Evolutionary conservation across 768 basidiomycete species (phyloP), one percentile per base, ranked within the genome.

Genomic region (Mycena galopus): DNA sequence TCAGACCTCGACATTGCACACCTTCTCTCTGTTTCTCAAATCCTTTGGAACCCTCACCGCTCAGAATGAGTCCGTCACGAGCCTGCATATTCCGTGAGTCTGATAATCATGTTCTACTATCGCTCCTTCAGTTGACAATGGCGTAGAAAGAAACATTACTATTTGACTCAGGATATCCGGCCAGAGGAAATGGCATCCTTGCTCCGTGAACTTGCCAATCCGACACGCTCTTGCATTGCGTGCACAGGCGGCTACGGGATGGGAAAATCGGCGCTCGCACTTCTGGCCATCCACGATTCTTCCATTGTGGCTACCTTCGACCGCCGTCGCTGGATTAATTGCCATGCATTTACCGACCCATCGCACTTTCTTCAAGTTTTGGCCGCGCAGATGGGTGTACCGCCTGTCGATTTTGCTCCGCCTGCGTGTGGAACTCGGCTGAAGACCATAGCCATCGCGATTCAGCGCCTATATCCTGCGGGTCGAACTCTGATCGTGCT

Each of bases 231-330:
- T 3, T 64, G 63, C 63, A 51, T 64, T 21, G 63, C 63, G 17
- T 64, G 63, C 19, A 64, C n/a, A 64, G 63, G 63, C 25, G 63
- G 63, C 63, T 64, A 64, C 50, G 63, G 63, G 33, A 64, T 64
- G 63, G 63, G 63, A 33, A 64, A 64, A 37, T 51, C 63, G 63
- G n/a, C 63, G 33, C 10, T 64, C 47, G 63, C 47, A 23, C 50
- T 64, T 21, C 16, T 64, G 30, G 32, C 63, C 7, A 64, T 64
- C 12, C 63, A 64, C 33, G 30, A 64, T 50, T 30, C 21, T 25
- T 53, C 32, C 8, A 17, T 64, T 19, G 21, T 4, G 30, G 50
- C 14, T 6, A 12, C 27, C 30, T 64, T 64, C 53, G 12, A 53
- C 50, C 63, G 32, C n/a, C 63, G 50, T 53, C 32, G n/a, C 63